Base-by-base conservation (phyloP, 2,329 filamentous ascomycete genomes). In the Colletotrichum truncatum region DNA sequence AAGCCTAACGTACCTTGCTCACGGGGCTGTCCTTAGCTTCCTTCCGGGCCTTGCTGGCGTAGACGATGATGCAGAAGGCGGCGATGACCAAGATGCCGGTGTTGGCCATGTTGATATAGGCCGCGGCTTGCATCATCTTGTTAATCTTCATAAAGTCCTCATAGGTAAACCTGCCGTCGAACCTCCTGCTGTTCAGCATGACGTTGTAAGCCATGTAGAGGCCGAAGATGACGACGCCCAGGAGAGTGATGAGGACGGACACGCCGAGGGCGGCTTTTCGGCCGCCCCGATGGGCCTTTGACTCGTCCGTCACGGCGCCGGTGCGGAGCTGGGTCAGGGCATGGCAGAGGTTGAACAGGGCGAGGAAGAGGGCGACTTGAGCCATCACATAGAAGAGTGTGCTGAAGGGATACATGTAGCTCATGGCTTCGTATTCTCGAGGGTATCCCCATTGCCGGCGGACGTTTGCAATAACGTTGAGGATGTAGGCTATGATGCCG, bases 281-380 rank as follows among this genome's bases (percentile, higher is more conserved):
- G 4, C 43, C 23, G 12, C 26, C 28, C 6, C 49, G 49, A 4
- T 28, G 41, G 18, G 21, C 10, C 2, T 34, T 25, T 6, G n/a
- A 10, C n/a, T 53, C 26, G 11, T 48, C 14, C 1, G 25, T 16
- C 2, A 11, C 4, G 25, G 32, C 30, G 34, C 25, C 32, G 28
- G 34, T 11, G 12, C 16, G 55, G 38, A 45, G 43, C 4, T 61
- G 38, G 11, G n/a, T 45, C 32, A 69, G 34, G 39, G 51, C 58
- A 6, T 60, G 59, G 16, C 48, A 49, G 5, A 70, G 55, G 48
- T 59, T 58, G 43, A 67, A 56, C 6, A 70, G 48, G 10, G 67
- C 57, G 34, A 67, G 53, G 28, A 63, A 63, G 21, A 68, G 16
- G 39, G 32, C 10, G 12, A 68, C n/a, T 3, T 63, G 49, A 6